phyloP scores from a whole-genome alignment of 78 protist species.

The Emiliania huxleyi region DNA sequence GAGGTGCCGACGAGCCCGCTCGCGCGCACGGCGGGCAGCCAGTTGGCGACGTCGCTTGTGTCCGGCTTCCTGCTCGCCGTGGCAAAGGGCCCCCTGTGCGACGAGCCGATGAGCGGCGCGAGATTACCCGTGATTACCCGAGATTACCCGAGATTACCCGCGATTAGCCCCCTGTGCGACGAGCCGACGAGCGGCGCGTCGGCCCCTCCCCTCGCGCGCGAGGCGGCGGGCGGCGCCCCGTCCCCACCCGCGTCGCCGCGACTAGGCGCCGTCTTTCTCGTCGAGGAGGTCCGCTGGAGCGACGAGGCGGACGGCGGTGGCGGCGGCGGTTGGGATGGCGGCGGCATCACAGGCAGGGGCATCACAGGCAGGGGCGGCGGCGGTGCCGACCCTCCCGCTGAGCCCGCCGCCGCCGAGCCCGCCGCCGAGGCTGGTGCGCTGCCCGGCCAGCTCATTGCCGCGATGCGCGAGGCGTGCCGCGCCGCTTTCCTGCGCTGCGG shows the following conservation, averaged over 20 bases:
- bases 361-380: neutral
- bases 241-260: no score
- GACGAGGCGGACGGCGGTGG: neutral
- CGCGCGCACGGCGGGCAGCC: no score
- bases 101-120: conserved; percentile 95
- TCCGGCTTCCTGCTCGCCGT: conserved; percentile 92
- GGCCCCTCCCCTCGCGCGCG: conserved; percentile 35
- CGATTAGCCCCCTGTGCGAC: no score
- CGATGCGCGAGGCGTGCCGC: conserved; percentile 77
- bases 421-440: neutral
- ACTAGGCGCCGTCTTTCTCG: no score
- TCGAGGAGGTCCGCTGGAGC: neutral
- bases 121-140: no score
- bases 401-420: no score
- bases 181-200: no score
- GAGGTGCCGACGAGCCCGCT: no score
- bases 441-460: conserved; percentile 79
- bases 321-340: neutral
- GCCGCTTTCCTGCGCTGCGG: conserved; percentile 56
- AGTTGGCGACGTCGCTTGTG: conserved; percentile 44
- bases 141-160: no score
- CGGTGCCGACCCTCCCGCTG: no score
- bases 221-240: no score
- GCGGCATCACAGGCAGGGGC: no score
- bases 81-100: conserved; percentile 90